A percentile compares a stretch with the other conserved stretches of the same genome.
phyloP scores from a whole-genome alignment of 805 yeast species.

The Barnettozyma salicaria region DNA sequence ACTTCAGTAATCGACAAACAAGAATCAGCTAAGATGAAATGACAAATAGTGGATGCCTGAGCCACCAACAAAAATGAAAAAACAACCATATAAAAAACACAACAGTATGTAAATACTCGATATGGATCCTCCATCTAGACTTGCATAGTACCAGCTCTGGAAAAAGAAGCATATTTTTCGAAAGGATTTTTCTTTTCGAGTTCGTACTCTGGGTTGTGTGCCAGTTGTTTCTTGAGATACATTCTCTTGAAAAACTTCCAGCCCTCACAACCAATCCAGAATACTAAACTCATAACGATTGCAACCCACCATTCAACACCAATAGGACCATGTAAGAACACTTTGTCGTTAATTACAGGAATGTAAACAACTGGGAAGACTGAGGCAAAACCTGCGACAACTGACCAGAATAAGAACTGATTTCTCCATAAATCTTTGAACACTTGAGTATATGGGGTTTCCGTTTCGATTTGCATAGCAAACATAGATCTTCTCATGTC shows the following conservation, averaged over 20 bases:
- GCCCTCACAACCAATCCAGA: slow-evolving; percentile 54
- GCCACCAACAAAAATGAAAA: no score
- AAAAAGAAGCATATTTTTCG: slow-evolving; percentile 53
- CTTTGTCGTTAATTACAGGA: slow-evolving; percentile 77
- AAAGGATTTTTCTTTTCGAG: slow-evolving; percentile 59
- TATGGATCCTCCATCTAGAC: no score
- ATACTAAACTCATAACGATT: slow-evolving; percentile 50
- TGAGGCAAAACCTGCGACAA: slow-evolving; percentile 59
- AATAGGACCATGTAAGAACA: slow-evolving; percentile 67
- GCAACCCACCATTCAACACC: slow-evolving; percentile 80
- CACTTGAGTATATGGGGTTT: slow-evolving; percentile 53
- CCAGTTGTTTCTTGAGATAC: slow-evolving; percentile 38
- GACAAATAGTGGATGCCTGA: no score
- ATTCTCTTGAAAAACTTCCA: slow-evolving; percentile 65
- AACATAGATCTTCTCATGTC: slow-evolving; percentile 66
- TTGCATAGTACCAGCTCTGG: slow-evolving; percentile 42
- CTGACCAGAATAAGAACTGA: slow-evolving; percentile 77
- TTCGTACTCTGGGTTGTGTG: slow-evolving; percentile 56
- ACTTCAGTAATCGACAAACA: no score
- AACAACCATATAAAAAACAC: no score
- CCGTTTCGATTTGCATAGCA: slow-evolving; percentile 60
- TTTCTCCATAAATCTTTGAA: slow-evolving; percentile 64
- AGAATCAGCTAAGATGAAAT: no score
- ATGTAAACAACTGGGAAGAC: slow-evolving; percentile 81
- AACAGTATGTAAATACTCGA: no score